Evolutionary conservation across 345 rosid species (phyloP), one percentile per base, ranked within the genome.

Genomic region (Melaleuca alternifolia): DNA sequence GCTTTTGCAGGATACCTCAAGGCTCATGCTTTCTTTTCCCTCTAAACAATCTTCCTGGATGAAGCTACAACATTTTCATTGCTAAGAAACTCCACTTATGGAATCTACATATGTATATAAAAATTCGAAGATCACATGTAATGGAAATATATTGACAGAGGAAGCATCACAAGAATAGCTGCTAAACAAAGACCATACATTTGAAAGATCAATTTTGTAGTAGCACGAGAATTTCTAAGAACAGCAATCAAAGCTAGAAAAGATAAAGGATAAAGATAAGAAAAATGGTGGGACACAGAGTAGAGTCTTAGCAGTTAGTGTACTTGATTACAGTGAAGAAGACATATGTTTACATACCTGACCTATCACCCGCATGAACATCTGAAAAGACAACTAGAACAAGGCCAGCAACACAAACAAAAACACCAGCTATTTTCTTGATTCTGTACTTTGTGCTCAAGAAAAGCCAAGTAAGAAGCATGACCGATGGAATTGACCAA

Each of bases 401-500:
- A 71, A 95, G 97, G 86, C 99, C 98, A 85, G 91, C 87, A 84
- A 97, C 91, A 93, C 98, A 97, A 86, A 94, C 92, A 81, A 90
- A 6, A 48, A 96, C 99, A 82, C 99, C 98, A 79, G 93, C 84
- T 62, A 94, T 93, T 93, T 93, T 97, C 91, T 91, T 94, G 89
- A 87, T 90, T 91, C 95, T 90, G 88, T 97, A 96, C 90, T 93
- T 96, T 51, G 99, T 95, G 84, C 92, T 91, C 89, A 97, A 88
- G 88, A 97, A 94, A 83, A 94, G 26, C 93, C 94, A 93, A 37
- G 99, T 96, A 71, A 96, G 97, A 77, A 96, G 41, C 98, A 96
- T 91, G 87, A 96, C 99, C 1, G 93, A 91, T 5, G 99, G 99
- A 84, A 97, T 95, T 21, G 98, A 84, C 99, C 99, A 97, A 88